Percentiles rank a stretch among this genome's conserved stretches.
These are phyloP conservation scores for Torulaspora quercuum DNA, from an alignment of 805 yeast genomes.

Conservation along the genomic window DNA sequence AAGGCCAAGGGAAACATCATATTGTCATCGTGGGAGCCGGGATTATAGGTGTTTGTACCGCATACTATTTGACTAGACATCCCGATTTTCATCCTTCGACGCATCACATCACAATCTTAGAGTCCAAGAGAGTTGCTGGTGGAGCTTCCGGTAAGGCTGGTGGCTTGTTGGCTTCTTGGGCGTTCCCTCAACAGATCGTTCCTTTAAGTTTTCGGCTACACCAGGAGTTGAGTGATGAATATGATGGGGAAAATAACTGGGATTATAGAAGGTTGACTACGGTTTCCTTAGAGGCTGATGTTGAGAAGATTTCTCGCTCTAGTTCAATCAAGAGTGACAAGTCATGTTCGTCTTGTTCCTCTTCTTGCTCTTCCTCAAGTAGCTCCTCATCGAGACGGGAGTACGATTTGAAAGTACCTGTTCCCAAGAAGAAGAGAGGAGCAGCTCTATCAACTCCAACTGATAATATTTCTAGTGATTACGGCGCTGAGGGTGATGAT, in stretches of 20 bases:
- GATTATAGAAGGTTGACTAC: conserved; percentile 89
- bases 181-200: conserved; percentile 92
- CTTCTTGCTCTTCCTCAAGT: background rate
- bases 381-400: conserved; percentile 4
- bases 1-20: conserved; percentile 58
- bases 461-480: conserved; percentile 4
- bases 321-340: conserved; percentile 1
- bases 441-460: background rate
- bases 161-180: conserved; percentile 91
- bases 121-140: conserved; percentile 89
- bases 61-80: conserved; percentile 81
- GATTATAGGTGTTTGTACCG: conserved; percentile 92
- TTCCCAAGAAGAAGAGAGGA: conserved; percentile 14
- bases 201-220: conserved; percentile 84
- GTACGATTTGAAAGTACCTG: conserved; percentile 8
- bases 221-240: conserved; percentile 72
- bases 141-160: conserved; percentile 99
- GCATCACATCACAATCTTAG: conserved; percentile 80
- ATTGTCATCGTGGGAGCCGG: conserved; percentile 92
- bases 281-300: conserved; percentile 80
- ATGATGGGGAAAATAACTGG: conserved; percentile 85
- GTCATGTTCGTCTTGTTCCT: conserved; percentile 2
- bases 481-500: conserved; percentile 28
- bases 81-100: conserved; percentile 69
- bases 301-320: conserved; percentile 35